phyloP scores from a whole-genome alignment of 2,329 filamentous ascomycete species.

The Penicillium sumatraense region DNA sequence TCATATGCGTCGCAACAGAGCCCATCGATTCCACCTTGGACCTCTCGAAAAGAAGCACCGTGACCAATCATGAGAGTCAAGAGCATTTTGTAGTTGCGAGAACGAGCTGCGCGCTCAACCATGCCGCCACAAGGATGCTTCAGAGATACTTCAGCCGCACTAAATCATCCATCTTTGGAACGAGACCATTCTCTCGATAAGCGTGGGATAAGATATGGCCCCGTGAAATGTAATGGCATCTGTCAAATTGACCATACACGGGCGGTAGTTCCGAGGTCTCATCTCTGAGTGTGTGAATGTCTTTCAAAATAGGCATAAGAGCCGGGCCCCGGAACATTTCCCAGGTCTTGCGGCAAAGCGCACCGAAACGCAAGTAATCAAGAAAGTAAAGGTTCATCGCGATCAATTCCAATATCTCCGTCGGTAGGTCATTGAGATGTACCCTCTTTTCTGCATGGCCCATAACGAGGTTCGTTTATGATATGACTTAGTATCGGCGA shows the following conservation, averaged over 20 bases:
- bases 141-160: neutral
- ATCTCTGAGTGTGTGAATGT: neutral
- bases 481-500: neutral
- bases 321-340: neutral
- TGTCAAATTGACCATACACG: neutral
- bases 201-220: conserved; percentile 7
- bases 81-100: conserved; percentile 3
- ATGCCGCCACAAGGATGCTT: conserved; percentile 8
- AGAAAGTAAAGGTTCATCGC: conserved; percentile 11
- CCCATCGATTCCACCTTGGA: conserved; percentile 7
- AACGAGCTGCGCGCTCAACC: conserved; percentile 9
- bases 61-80: conserved; percentile 8
- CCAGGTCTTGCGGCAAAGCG: conserved; percentile 10
- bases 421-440: neutral
- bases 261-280: neutral
- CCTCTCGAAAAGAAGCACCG: conserved; percentile 11
- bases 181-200: conserved; percentile 1
- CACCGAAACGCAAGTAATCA: conserved; percentile 15
- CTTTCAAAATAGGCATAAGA: conserved; percentile 2
- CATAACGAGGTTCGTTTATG: neutral
- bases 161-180: neutral
- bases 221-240: conserved; percentile 1
- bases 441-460: neutral
- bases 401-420: conserved; percentile 11
- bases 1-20: conserved; percentile 6